Percentiles rank a stretch among this genome's conserved stretches.
phyloP scores from a whole-genome alignment of 2,329 filamentous ascomycete species.

The Stagonosporopsis rhizophila region DNA sequence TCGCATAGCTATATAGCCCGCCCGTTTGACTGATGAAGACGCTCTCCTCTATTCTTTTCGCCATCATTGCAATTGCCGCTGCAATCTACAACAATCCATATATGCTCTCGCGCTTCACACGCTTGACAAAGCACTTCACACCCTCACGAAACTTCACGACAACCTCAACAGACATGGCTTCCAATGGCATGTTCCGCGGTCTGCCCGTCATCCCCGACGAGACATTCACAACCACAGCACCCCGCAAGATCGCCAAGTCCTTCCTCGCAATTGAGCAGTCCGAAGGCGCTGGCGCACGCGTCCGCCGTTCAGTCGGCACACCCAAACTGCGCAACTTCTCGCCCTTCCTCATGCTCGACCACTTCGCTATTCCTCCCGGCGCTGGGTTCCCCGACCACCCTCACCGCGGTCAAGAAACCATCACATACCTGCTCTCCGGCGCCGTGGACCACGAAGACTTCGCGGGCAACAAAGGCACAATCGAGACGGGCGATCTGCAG shows the following conservation, averaged over 20 bases:
- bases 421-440: conserved; percentile 88
- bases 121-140: conserved; percentile 39
- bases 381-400: conserved; percentile 91
- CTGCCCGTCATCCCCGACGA: conserved; percentile 57
- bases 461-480: conserved; percentile 81
- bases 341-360: conserved; percentile 93
- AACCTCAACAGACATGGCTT: conserved; percentile 41
- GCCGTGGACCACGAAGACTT: conserved; percentile 94
- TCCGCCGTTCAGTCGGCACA: conserved; percentile 87
- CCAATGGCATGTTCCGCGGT: conserved; percentile 51
- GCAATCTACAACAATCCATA: conserved; percentile 50
- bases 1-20: conserved; percentile 44
- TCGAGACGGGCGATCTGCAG: conserved; percentile 86
- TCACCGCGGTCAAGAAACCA: conserved; percentile 83
- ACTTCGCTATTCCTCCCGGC: conserved; percentile 80
- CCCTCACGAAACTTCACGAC: conserved; percentile 30
- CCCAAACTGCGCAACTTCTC: conserved; percentile 83
- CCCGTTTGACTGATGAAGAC: conserved; percentile 46
- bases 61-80: conserved; percentile 51
- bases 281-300: conserved; percentile 86
- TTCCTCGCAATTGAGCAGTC: conserved; percentile 86
- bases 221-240: conserved; percentile 50
- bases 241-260: conserved; percentile 80
- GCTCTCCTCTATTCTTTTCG: conserved; percentile 52
- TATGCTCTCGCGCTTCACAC: conserved; percentile 50